phyloP scores from a whole-genome alignment of 345 rosid genomes.

The Lepidium sativum region DNA sequence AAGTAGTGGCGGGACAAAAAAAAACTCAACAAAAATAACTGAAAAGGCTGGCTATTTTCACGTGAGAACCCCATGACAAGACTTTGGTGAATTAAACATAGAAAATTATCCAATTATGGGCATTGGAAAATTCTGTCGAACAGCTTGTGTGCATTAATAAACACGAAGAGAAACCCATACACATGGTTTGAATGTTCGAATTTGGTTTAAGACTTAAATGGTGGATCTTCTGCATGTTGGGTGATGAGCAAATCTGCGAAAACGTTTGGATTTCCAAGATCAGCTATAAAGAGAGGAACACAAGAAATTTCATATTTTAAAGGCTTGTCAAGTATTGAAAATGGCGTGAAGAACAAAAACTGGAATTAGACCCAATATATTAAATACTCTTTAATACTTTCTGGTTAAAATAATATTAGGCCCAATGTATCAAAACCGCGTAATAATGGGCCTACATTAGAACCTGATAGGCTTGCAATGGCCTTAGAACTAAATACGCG shows the following conservation, averaged over 20 bases:
- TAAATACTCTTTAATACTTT: too few species aligned
- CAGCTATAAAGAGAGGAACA: neutral
- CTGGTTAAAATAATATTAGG: too few species aligned
- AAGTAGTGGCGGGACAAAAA: neutral
- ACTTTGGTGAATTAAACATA: neutral
- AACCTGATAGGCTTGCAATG: too few species aligned
- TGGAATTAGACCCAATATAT: too few species aligned
- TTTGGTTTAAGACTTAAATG: neutral
- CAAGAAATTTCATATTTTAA: neutral
- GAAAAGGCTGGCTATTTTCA: neutral
- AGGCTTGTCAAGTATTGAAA: too few species aligned
- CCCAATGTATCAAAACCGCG: too few species aligned
- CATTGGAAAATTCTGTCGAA: constrained; percentile 9
- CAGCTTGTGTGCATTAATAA: constrained; percentile 1
- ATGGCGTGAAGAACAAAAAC: neutral
- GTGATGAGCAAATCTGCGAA: neutral
- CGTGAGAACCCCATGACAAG: constrained; percentile 12
- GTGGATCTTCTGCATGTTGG: neutral
- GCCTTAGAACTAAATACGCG: too few species aligned
- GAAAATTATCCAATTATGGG: neutral
- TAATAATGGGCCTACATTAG: too few species aligned
- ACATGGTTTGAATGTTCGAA: neutral
- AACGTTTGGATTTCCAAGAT: too few species aligned
- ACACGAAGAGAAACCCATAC: neutral
- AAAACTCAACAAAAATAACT: neutral